phyloP scores from a whole-genome alignment of 257 asterid genomes.

The Fraxinus americana region DNA sequence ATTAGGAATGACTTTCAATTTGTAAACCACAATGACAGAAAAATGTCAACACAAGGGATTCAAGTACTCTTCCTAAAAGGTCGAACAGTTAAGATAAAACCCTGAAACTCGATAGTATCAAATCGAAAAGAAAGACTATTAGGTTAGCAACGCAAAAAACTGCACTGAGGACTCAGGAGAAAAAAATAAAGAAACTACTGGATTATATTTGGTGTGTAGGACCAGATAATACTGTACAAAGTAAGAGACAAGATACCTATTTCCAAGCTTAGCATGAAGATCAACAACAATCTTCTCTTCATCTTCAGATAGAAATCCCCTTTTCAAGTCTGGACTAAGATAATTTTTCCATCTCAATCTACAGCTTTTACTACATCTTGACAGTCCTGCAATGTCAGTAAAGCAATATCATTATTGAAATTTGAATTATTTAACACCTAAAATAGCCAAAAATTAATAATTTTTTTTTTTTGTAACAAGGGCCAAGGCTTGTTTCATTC shows the following conservation, averaged over 20 bases:
- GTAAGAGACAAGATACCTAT: constrained; percentile 47
- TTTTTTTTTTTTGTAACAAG: no score
- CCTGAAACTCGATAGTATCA: no score
- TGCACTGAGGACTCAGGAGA: no score
- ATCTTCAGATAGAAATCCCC: constrained; percentile 86
- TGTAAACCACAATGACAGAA: no score
- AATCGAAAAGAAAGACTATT: no score
- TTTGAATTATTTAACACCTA: neutral
- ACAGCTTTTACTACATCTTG: constrained; percentile 96
- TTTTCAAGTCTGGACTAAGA: constrained; percentile 85
- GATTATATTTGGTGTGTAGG: no score
- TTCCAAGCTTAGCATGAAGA: constrained; percentile 95
- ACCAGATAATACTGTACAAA: neutral
- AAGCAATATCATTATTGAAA: no score
- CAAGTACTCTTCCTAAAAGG: no score
- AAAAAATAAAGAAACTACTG: neutral
- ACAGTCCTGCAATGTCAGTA: constrained; percentile 53
- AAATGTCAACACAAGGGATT: no score
- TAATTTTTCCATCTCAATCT: constrained; percentile 93
- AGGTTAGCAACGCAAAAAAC: no score
- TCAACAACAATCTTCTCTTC: constrained; percentile 95
- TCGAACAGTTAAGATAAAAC: no score
- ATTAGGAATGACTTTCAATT: neutral
- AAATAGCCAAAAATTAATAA: neutral
- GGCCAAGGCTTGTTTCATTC: no score